phyloP scores from a whole-genome alignment of 2,329 filamentous ascomycete genomes.

The Volutella citrinella region DNA sequence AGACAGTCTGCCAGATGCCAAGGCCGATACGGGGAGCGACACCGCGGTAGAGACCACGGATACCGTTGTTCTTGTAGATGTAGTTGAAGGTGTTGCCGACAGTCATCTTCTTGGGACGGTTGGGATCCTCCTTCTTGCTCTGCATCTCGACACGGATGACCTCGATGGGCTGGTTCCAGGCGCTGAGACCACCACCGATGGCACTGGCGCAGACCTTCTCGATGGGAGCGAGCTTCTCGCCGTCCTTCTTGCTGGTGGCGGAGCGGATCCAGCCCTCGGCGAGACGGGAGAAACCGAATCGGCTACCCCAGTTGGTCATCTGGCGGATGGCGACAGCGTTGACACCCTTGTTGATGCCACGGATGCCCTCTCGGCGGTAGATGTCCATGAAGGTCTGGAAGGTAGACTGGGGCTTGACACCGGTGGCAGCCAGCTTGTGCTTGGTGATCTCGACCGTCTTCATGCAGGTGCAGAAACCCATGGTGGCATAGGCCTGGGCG shows the following conservation, averaged over 20 bases:
- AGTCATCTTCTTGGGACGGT: conserved; percentile 98
- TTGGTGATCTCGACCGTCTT: conserved; percentile 99
- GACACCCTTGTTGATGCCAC: conserved; percentile 96
- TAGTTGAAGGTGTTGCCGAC: conserved; percentile 83
- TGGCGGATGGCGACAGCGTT: conserved; percentile 98
- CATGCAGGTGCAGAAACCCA: conserved; percentile 99
- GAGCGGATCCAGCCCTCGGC: conserved; percentile 85
- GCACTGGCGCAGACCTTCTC: conserved; percentile 90
- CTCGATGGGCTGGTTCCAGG: conserved; percentile 99
- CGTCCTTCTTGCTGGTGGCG: conserved; percentile 72
- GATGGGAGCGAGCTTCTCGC: conserved; percentile 69
- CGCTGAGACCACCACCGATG: conserved; percentile 88
- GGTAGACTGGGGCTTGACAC: conserved; percentile 83
- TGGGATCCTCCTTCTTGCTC: conserved; percentile 96
- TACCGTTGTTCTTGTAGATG: conserved; percentile 85
- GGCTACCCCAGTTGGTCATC: conserved; percentile 98
- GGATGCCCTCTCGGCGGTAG: conserved; percentile 89
- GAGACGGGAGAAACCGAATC: conserved; percentile 89
- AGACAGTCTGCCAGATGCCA: conserved; percentile 98
- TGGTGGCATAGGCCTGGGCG: conserved; percentile 97
- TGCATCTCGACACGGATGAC: conserved; percentile 99
- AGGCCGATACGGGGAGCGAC: conserved; percentile 92
- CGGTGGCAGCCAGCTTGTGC: conserved; percentile 83
- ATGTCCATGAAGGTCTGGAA: conserved; percentile 97
- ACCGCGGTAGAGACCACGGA: conserved; percentile 93